Percentiles rank a stretch among this genome's conserved stretches.
phyloP scores from a whole-genome alignment of 106 monocot genomes.

The Iris macrosiphon region DNA sequence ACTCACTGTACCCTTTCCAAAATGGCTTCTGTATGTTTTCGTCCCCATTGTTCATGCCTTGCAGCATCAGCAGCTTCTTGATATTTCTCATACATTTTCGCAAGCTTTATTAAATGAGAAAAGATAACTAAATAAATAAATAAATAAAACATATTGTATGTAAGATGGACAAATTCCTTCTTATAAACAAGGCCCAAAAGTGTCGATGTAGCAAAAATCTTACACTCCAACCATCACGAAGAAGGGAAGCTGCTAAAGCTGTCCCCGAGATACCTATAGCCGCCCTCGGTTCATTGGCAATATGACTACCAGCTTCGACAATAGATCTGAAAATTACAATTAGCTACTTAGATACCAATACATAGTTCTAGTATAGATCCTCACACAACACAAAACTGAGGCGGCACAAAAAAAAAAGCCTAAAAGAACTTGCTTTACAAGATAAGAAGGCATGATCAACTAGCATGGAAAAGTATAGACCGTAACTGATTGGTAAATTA shows the following conservation, averaged over 20 bases:
- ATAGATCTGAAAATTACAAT: conserved; percentile 28
- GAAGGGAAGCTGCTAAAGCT: conserved; percentile 94
- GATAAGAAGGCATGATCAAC: too few relatives aligned
- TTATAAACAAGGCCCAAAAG: not conserved
- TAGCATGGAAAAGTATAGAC: too few relatives aligned
- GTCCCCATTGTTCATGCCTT: conserved; percentile 73
- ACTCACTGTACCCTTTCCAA: conserved; percentile 56
- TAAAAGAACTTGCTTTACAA: too few relatives aligned
- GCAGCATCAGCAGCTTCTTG: conserved; percentile 96
- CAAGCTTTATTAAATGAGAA: conserved; percentile 42
- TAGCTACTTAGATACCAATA: too few relatives aligned
- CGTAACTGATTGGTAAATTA: too few relatives aligned
- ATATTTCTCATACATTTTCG: conserved; percentile 98
- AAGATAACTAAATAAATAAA: conserved; percentile 1
- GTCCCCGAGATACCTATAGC: conserved; percentile 79
- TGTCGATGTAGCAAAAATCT: conserved; percentile 9
- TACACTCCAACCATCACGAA: conserved; percentile 99
- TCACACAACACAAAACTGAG: too few relatives aligned
- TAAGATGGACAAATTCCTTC: not conserved
- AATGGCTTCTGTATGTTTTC: conserved; percentile 68
- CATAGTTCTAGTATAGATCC: too few relatives aligned
- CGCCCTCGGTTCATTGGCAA: conserved; percentile 30
- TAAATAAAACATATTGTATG: not conserved
- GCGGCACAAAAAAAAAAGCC: too few relatives aligned
- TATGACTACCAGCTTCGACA: conserved; percentile 17